phyloP scores from a whole-genome alignment of 2,329 filamentous ascomycete genomes.

The Chaetoscypha palmicola region DNA sequence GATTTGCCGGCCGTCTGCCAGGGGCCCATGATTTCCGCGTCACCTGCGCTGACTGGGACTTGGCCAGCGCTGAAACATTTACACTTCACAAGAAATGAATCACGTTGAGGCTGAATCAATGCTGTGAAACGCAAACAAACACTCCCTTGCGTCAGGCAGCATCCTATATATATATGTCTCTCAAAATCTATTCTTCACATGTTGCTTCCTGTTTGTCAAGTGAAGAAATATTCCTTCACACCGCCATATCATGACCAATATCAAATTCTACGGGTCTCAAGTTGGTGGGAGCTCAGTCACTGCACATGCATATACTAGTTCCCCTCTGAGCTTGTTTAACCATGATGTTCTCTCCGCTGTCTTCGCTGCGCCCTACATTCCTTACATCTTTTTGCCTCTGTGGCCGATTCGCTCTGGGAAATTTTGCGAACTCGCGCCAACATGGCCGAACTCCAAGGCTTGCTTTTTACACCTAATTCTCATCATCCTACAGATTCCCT shows the following conservation, averaged over 20 bases:
- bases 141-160: no score
- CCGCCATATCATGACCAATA: conserved; percentile 31
- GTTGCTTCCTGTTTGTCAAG: no score
- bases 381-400: conserved; percentile 54
- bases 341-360: conserved; percentile 35
- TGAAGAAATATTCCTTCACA: no score
- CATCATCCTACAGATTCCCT: conserved; percentile 49
- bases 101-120: no score
- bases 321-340: conserved; percentile 33
- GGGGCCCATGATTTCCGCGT: no score
- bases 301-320: conserved; percentile 52
- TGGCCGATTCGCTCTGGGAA: conserved; percentile 43
- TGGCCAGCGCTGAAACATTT: no score
- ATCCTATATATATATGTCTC: no score
- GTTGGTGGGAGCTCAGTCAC: conserved; percentile 50
- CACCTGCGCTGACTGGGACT: no score
- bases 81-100: no score
- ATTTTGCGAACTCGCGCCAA: conserved; percentile 59
- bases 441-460: conserved; percentile 47
- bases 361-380: conserved; percentile 35
- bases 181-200: no score
- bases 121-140: no score
- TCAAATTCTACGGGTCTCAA: conserved; percentile 52
- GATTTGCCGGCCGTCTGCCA: no score
- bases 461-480: conserved; percentile 53